Evolutionary conservation across 2,329 filamentous ascomycete genomes (phyloP).

Genomic region (Rhynchosporium agropyri): DNA sequence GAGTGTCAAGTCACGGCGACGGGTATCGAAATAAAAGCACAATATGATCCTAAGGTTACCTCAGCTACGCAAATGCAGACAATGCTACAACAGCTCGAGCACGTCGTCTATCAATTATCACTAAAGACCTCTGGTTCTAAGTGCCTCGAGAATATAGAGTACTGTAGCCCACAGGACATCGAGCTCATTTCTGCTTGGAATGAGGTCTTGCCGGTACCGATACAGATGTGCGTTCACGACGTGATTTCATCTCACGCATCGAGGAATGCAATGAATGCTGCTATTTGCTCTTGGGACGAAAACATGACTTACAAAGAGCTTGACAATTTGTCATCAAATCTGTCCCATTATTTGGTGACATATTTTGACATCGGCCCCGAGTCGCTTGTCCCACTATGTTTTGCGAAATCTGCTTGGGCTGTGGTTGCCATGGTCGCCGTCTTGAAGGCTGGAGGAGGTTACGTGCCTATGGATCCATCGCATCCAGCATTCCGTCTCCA

Average conservation of each 20-base stretch:
- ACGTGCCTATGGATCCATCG: constrained; percentile 38
- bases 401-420: constrained; percentile 37
- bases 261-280: background rate
- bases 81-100: constrained; percentile 7
- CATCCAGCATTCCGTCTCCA: constrained; percentile 16
- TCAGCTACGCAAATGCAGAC: constrained; percentile 5
- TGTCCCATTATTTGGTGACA: constrained; percentile 27
- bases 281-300: constrained; percentile 33
- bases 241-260: background rate
- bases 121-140: background rate
- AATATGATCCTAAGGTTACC: constrained; percentile 44
- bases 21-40: constrained; percentile 47
- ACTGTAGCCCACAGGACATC: constrained; percentile 8
- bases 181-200: background rate
- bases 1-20: constrained; percentile 47
- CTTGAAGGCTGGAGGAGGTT: constrained; percentile 37
- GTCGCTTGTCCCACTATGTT: constrained; percentile 28
- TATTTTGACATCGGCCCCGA: constrained; percentile 28
- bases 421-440: constrained; percentile 39
- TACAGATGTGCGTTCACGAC: constrained; percentile 19
- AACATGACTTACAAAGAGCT: constrained; percentile 34
- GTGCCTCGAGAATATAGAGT: background rate
- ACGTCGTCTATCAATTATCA: constrained; percentile 2
- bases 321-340: constrained; percentile 28
- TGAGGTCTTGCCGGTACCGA: background rate